Evolutionary conservation across 2,329 filamentous ascomycete species (phyloP), one percentile per base, ranked within the genome.

Genomic region (Fusarium heterosporum): DNA sequence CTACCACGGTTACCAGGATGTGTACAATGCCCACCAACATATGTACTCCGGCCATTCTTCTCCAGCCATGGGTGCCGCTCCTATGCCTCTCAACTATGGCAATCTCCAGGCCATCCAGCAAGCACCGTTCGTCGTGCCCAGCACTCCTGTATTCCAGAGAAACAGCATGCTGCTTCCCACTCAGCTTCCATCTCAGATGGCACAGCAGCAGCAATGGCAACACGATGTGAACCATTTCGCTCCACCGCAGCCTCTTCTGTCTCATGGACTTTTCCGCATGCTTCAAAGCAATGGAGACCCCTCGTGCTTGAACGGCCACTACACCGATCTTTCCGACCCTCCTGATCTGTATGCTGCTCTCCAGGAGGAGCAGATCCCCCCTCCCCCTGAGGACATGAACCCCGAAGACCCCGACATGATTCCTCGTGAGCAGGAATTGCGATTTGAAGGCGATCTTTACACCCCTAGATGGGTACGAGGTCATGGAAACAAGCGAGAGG

Each of bases 401-500:
- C 90, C 91, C 3, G 84, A 86, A 3, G 90, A 95, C 72, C 89
- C 90, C 2, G 90, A 93, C 61, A 81, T 94, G 74, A 82, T 90
- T 12, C 92, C 92, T 8, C 90, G 92, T 67, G 91, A 94, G 77
- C 92, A 95, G 75, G 90, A 91, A 69, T 80, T 93, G 60, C 86
- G 93, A 46, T 96, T 93, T 71, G 89, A 89, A 51, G 91, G 91
- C 47, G 93, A 96, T 73, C 78, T 96, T 55, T 96, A 96, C 80
- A 95, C 92, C 2, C 92, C 93, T 2, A 85, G 84, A 70, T 96
- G 92, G 91, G 90, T 96, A 19, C 89, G 93, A 34, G 93, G 93
- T 22, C 91, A 95, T 65, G 92, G 93, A 26, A 93, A 93, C 79
- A 93, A 94, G 82, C 89, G 93, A 40, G 92, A 95, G 77, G 93